Conservation (phyloP, 2,329 filamentous ascomycete species). For the Diplocarpon rosae region DNA sequence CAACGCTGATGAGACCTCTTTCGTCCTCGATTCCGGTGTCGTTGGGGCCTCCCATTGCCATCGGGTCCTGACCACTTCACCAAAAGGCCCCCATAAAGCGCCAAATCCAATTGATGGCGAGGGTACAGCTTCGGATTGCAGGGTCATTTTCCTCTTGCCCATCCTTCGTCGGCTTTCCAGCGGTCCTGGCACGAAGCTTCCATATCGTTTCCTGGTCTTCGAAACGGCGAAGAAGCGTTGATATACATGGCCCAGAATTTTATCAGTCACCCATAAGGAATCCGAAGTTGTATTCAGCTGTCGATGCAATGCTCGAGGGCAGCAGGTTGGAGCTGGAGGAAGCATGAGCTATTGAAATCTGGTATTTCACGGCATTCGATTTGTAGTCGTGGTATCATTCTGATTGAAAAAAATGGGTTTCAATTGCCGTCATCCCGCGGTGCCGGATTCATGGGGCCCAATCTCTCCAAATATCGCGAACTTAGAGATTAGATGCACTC, state of each 20-base stretch:
- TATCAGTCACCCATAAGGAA: slow-evolving; percentile 49
- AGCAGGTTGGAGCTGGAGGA: slow-evolving; percentile 36
- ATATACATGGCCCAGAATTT: slow-evolving; percentile 40
- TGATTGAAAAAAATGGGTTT: background rate
- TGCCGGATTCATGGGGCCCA: no score
- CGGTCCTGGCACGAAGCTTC: slow-evolving; percentile 28
- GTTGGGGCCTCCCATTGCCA: slow-evolving; percentile 27
- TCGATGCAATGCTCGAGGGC: slow-evolving; percentile 36
- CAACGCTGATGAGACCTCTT: slow-evolving; percentile 4
- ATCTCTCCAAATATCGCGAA: no score
- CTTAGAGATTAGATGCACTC: no score
- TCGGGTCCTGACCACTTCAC: slow-evolving; percentile 18
- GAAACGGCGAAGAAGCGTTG: slow-evolving; percentile 32
- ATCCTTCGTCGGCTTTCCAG: slow-evolving; percentile 26
- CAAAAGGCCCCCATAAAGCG: slow-evolving; percentile 17
- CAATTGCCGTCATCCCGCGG: background rate
- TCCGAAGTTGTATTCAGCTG: slow-evolving; percentile 31
- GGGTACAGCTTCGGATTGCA: slow-evolving; percentile 18
- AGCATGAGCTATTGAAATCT: slow-evolving; percentile 32
- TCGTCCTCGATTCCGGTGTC: slow-evolving; percentile 3
- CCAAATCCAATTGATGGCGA: slow-evolving; percentile 9
- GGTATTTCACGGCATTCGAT: background rate
- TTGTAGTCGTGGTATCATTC: background rate
- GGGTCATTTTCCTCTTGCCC: slow-evolving; percentile 26
- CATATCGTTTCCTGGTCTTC: slow-evolving; percentile 24